Conservation (phyloP, 1,284 basidiomycete species). For the Rhizoctonia solani region DNA sequence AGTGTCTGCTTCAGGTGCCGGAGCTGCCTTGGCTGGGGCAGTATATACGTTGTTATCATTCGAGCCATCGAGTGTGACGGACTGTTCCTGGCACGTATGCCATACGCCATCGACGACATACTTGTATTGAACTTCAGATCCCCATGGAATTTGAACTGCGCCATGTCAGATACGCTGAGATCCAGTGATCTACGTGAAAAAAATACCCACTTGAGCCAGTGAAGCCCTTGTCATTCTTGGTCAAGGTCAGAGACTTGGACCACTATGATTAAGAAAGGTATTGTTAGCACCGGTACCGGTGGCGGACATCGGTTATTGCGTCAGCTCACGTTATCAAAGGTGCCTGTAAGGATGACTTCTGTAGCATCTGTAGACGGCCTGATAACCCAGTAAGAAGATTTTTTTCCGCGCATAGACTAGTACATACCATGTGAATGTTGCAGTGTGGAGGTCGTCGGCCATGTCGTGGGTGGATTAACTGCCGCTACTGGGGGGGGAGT, state of each 20-base stretch:
- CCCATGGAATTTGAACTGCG: conserved; percentile 61
- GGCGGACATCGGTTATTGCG: conserved; percentile 31
- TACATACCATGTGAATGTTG: conserved; percentile 24
- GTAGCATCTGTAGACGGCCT: conserved; percentile 46
- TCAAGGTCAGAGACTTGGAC: conserved; percentile 62
- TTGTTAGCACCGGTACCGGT: conserved; percentile 28
- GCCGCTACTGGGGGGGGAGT: neutral
- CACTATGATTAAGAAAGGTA: conserved; percentile 53
- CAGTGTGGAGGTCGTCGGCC: conserved; percentile 25
- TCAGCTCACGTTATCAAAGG: conserved; percentile 71
- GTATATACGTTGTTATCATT: conserved; percentile 74
- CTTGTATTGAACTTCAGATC: conserved; percentile 68
- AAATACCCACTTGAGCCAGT: conserved; percentile 47
- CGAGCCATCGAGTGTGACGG: conserved; percentile 62
- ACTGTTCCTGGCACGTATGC: conserved; percentile 58
- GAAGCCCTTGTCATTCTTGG: conserved; percentile 60
- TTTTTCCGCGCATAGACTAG: neutral
- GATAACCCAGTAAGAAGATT: neutral
- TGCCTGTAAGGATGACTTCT: conserved; percentile 70
- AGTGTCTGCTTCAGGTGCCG: conserved; percentile 33
- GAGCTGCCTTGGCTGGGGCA: conserved; percentile 57
- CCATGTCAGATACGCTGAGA: neutral
- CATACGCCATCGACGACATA: conserved; percentile 77
- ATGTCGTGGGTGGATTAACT: conserved; percentile 4
- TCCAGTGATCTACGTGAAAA: conserved; percentile 4